Base-by-base conservation (phyloP, 441 rosid species). In the Erodium trifolium region DNA sequence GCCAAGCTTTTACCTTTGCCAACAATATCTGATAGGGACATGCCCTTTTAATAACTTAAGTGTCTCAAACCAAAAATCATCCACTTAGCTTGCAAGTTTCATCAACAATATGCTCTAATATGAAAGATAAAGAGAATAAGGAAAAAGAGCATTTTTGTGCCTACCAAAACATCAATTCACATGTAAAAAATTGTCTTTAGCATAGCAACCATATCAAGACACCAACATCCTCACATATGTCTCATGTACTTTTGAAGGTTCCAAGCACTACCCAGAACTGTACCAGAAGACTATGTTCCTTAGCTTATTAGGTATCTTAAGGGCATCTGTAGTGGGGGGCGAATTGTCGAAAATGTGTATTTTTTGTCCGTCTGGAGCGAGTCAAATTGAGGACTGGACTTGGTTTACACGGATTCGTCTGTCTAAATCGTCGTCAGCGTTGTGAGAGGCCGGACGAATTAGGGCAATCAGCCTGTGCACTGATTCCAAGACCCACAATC, bases 201-300 rank as follows among this genome's bases (percentile, higher is more conserved):
- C 9, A 2, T 55, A 55, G 3, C 27, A 55, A 55, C 27, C 27
- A 23, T 23, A 23, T 23, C 27, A n/a, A n/a, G 14, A 5, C 10
- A 14, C 16, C 62, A 55, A 14, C 9, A 55, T 55, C 7, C 10
- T 16, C 62, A 55, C 9, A 4, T 14, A 14, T 19, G 23, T 55
- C 8, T 23, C 62, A 5, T 55, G 9, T 16, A 55, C 5, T 51
- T 51, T 51, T 14, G 16, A 51, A 13, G 57, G 14, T 51, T 55
- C 16, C 62, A 16, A 55, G 62, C 62, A 55, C 62, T 49, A 49
- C 57, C 51, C 51, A 45, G 51, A 49, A 49, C n/a, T n/a, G n/a
- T n/a, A n/a, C n/a, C n/a, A n/a, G 16, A 11, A 13, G 4, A n/a
- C 57, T 4, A 14, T 5, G 23, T 55, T 23, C 62, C 62, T 23